Base-by-base conservation (phyloP, 2,329 filamentous ascomycete genomes). In the Lachnellula arida region DNA sequence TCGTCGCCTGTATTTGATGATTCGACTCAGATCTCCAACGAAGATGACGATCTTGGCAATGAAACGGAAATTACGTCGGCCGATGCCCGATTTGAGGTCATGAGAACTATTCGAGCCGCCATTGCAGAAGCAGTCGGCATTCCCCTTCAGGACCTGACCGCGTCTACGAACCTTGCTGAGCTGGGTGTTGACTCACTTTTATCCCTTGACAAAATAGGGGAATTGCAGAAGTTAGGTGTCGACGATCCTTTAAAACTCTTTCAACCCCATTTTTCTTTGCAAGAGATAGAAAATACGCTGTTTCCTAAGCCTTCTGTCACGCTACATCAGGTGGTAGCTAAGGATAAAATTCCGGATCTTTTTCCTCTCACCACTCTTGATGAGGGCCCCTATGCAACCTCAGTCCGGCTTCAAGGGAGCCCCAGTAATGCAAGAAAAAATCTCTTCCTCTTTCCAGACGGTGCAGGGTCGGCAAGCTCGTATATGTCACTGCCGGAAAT, bases 391-490 rank as follows among this genome's bases (percentile, higher is more conserved):
- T 46, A 49, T 15, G 60, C 61, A 9, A 57, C 59, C 1, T 75
- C 74, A 1, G 65, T 75, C 22, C 60, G 75, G 6, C 67, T 76
- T 8, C 71, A 82, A 76, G 72, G 81, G 72, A 60, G 74, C 67
- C 22, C 75, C 32, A 75, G 70, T 56, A 79, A 73, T 7, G 76
- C 77, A 9, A 76, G 71, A 11, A 73, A 72, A 58, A 68, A 53
- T 9, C 64, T 78, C 2, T 78, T 75, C 56, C 66, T 78, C 39
- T 70, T 79, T 55, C 77, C 77, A 5, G 77, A 79, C 60, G 77
- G 77, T 12, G 70, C 70, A 35, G 77, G 77, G 4, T 74, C 74
- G 2, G 74, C 62, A 25, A 60, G 62, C 14, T 65, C 63, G 1
- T 64, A 64, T 43, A 51, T 56, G 11, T 47, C 56, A 0, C 42